A percentile compares a stretch with the other conserved stretches of the same genome.
These are phyloP conservation scores for Citeromyces hawaiiensis DNA, from an alignment of 1,139 yeast species.

Conservation along the genomic window DNA sequence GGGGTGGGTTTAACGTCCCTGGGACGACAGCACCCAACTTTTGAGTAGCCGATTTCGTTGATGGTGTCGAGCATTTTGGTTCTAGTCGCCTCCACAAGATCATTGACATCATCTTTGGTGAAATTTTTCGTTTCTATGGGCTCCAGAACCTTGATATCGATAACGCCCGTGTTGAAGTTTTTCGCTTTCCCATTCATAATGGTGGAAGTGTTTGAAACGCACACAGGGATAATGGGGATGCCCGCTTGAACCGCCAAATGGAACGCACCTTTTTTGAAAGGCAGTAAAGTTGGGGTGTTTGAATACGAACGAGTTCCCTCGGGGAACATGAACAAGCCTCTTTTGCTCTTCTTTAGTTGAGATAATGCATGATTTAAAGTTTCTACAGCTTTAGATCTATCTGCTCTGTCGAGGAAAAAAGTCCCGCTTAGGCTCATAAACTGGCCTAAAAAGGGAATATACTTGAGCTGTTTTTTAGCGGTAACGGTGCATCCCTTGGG, in stretches of 20 bases:
- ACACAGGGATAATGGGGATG: conserved; percentile 80
- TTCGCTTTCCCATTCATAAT: conserved; percentile 46
- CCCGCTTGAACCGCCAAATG: conserved; percentile 90
- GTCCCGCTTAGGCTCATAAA: conserved; percentile 88
- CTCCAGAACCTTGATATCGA: conserved; percentile 50
- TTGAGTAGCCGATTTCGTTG: conserved; percentile 26
- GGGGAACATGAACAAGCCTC: conserved; percentile 80
- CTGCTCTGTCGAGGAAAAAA: conserved; percentile 78
- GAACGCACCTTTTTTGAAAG: conserved; percentile 96
- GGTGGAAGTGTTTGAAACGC: conserved; percentile 72
- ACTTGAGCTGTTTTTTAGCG: conserved; percentile 74
- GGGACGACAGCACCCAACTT: conserved; percentile 1
- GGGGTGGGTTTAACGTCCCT: not conserved
- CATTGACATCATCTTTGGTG: conserved; percentile 45
- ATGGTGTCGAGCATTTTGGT: conserved; percentile 23
- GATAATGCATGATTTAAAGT: conserved; percentile 61
- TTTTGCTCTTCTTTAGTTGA: conserved; percentile 40
- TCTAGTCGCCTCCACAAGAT: conserved; percentile 24
- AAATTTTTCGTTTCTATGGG: conserved; percentile 49
- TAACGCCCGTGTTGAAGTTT: conserved; percentile 48
- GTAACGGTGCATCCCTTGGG: conserved; percentile 89
- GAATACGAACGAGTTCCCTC: conserved; percentile 91
- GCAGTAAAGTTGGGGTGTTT: conserved; percentile 53
- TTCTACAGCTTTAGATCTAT: conserved; percentile 59
- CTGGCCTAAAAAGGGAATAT: conserved; percentile 93